These are phyloP conservation scores for Trichomonascaceae sp. DNA, from an alignment of 1,139 yeast genomes.

Conservation along the genomic window DNA sequence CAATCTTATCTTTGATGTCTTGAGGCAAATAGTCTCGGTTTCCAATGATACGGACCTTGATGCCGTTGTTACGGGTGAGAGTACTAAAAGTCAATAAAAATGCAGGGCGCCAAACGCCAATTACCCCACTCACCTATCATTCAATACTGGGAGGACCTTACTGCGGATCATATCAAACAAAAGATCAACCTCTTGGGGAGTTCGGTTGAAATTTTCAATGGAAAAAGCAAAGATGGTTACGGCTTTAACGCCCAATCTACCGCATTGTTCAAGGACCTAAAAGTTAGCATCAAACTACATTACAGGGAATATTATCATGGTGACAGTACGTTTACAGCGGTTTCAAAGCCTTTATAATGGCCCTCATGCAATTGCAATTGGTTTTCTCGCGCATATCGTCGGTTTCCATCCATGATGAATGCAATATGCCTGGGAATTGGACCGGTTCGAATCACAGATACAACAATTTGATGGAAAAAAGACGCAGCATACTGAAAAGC, in stretches of 20 bases:
- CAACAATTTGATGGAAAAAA: conserved; percentile 23
- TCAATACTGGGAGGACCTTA: conserved; percentile 43
- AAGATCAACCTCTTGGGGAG: conserved; percentile 73
- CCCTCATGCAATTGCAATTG: conserved; percentile 81
- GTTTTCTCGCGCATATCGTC: conserved; percentile 71
- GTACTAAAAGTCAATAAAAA: not conserved
- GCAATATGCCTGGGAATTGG: conserved; percentile 88
- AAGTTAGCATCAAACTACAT: conserved; percentile 8
- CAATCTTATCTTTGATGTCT: conserved; percentile 61
- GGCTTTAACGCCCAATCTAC: conserved; percentile 73
- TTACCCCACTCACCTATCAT: conserved; percentile 29
- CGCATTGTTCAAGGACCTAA: conserved; percentile 62
- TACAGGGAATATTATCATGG: not conserved
- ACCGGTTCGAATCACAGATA: conserved; percentile 52
- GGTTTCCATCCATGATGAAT: conserved; percentile 94
- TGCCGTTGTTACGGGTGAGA: conserved; percentile 39
- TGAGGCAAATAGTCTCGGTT: conserved; percentile 58
- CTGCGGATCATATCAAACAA: conserved; percentile 77
- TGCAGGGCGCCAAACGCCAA: conserved; percentile 41
- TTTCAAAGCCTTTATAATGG: conserved; percentile 85
- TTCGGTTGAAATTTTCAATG: conserved; percentile 87
- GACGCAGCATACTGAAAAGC: conserved; percentile 20
- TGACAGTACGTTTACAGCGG: conserved; percentile 50
- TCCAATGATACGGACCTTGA: conserved; percentile 68
- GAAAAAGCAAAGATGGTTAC: conserved; percentile 94